Evolutionary conservation across 2,329 filamentous ascomycete genomes (phyloP).

Genomic region (Trichocomaceae sp.): DNA sequence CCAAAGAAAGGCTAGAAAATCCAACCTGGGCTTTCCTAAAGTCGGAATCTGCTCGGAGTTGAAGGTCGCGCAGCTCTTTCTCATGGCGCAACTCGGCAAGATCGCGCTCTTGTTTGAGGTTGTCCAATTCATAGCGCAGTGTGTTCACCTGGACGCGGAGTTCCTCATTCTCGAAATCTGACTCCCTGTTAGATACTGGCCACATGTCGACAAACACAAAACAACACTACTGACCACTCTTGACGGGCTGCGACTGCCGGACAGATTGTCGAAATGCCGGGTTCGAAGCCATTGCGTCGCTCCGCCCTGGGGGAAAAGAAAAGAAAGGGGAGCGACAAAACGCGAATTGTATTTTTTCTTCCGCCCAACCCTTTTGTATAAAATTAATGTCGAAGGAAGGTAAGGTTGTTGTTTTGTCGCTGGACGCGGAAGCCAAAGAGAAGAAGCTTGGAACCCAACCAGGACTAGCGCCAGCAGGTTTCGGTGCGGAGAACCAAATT

Average conservation of each 20-base stretch:
- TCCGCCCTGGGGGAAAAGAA: neutral
- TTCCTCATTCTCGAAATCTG: slow-evolving; percentile 58
- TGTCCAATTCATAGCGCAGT: slow-evolving; percentile 79
- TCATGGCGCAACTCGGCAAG: slow-evolving; percentile 70
- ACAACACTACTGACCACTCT: slow-evolving; percentile 36
- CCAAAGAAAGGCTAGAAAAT: neutral
- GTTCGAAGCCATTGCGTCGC: slow-evolving; percentile 24
- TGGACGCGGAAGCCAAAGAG: slow-evolving; percentile 6
- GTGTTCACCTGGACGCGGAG: slow-evolving; percentile 85
- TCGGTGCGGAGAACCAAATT: slow-evolving; percentile 13
- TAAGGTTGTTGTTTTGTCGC: slow-evolving; percentile 11
- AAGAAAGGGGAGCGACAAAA: neutral
- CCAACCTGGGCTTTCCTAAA: slow-evolving; percentile 59
- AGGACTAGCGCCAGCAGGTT: slow-evolving; percentile 26
- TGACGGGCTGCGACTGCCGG: slow-evolving; percentile 28
- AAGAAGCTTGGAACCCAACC: slow-evolving; percentile 18
- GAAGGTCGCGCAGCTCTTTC: slow-evolving; percentile 73
- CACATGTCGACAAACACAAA: neutral
- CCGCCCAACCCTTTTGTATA: no score
- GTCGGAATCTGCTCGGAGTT: slow-evolving; percentile 76
- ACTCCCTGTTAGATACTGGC: neutral
- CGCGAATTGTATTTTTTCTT: neutral
- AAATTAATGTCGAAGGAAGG: no score
- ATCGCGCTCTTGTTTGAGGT: slow-evolving; percentile 79
- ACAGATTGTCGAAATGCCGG: slow-evolving; percentile 33